Evolutionary conservation across 306 rosid genomes (phyloP).

Genomic region (Inga laurina): DNA sequence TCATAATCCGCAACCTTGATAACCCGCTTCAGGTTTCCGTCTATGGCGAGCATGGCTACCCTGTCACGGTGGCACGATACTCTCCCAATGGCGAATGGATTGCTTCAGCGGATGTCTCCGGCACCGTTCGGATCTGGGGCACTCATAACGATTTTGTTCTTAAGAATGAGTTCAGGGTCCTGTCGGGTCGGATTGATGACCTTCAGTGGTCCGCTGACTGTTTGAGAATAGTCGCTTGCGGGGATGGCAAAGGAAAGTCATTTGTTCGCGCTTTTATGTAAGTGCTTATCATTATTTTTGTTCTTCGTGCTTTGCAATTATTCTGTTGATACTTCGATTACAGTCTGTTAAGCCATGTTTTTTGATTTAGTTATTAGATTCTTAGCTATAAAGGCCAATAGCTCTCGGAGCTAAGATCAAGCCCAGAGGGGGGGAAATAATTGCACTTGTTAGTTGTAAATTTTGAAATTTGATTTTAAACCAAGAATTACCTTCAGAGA

Average conservation of each 20-base stretch:
- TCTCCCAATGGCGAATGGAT: constrained; percentile 98
- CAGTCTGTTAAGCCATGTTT: not conserved
- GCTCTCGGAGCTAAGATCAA: too few species aligned
- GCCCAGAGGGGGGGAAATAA: too few species aligned
- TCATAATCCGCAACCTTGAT: constrained; percentile 72
- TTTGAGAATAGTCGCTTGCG: constrained; percentile 83
- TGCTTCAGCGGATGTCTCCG: constrained; percentile 93
- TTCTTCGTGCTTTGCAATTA: not conserved
- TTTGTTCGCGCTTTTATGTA: constrained; percentile 94
- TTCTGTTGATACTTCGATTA: not conserved
- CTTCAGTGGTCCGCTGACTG: constrained; percentile 93
- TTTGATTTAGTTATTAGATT: not conserved
- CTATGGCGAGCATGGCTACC: constrained; percentile 88
- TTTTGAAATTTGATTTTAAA: not conserved
- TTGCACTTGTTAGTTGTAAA: too few species aligned
- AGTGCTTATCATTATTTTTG: not conserved
- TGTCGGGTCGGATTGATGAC: constrained; percentile 90
- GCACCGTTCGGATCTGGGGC: constrained; percentile 86
- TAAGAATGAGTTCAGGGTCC: constrained; percentile 86
- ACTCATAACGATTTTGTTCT: constrained; percentile 74
- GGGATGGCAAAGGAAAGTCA: constrained; percentile 96
- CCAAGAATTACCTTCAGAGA: not conserved
- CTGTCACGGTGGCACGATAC: constrained; percentile 81
- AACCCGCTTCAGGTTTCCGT: constrained; percentile 78
- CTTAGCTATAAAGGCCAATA: not conserved